A percentile compares a stretch with the other conserved stretches of the same genome.
Conservation (phyloP, 2,329 filamentous ascomycete species). For the Fusarium mangiferae region DNA sequence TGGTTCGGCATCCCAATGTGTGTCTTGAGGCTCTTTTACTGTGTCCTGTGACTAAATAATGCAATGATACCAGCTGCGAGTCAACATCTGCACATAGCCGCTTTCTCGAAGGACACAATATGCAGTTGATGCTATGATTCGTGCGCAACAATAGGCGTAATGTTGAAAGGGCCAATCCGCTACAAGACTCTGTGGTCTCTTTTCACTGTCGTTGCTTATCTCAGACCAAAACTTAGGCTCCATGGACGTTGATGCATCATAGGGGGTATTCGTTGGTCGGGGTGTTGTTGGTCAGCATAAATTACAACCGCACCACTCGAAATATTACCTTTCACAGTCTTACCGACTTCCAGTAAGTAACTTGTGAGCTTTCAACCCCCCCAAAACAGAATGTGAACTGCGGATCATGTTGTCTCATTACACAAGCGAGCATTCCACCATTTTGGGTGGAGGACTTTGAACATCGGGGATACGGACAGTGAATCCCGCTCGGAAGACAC, state of each 20-base stretch:
- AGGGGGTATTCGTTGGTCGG: neutral
- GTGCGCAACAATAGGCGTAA: constrained; percentile 1
- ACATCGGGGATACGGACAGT: constrained; percentile 1
- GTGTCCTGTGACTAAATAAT: neutral
- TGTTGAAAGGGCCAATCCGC: neutral
- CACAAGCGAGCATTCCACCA: constrained; percentile 1
- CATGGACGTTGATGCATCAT: neutral
- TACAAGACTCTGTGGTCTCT: neutral
- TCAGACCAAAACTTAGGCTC: neutral
- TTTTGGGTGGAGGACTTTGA: constrained; percentile 14
- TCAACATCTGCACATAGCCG: constrained; percentile 22
- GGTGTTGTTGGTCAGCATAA: neutral
- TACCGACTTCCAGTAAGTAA: neutral
- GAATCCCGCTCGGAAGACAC: constrained; percentile 2
- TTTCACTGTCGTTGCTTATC: neutral
- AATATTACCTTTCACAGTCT: neutral
- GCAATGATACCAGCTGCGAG: constrained; percentile 1
- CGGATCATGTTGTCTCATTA: neutral
- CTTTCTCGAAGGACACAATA: constrained; percentile 23
- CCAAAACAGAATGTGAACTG: neutral
- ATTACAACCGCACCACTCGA: neutral
- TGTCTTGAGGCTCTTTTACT: constrained; percentile 16
- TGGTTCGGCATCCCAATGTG: neutral
- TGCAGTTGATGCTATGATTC: constrained; percentile 10
- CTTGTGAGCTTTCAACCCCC: neutral